Evolutionary conservation across 208 protist genomes (phyloP).

Genomic region (Angomonas desouzai): DNA sequence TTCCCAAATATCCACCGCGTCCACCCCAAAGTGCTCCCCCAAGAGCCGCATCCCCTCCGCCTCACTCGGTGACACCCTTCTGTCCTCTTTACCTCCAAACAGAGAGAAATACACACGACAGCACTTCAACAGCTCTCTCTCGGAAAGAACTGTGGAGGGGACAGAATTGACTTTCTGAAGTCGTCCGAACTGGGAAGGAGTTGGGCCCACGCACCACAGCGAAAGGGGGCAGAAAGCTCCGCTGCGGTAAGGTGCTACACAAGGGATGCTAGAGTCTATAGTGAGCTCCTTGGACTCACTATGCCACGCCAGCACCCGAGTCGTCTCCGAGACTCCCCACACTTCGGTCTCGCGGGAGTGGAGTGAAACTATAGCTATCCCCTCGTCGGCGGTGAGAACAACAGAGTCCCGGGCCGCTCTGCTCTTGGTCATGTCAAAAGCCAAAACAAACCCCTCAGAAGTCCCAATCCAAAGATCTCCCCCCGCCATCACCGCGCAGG

Average conservation of each 20-base stretch:
- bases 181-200: neutral
- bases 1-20: neutral
- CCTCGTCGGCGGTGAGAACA: neutral
- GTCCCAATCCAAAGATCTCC: neutral
- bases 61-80: neutral
- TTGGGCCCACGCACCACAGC: neutral
- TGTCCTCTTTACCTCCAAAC: neutral
- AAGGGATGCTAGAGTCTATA: neutral
- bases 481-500: neutral
- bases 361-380: neutral
- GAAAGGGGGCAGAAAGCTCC: neutral
- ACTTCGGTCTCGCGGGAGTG: neutral
- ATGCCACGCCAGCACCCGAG: neutral
- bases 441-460: neutral
- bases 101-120: neutral
- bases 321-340: neutral
- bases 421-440: neutral
- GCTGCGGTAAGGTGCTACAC: neutral
- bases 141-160: neutral
- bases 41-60: neutral
- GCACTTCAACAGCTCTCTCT: neutral
- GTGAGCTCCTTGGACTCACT: neutral
- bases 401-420: neutral
- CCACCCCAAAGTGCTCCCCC: neutral
- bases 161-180: neutral